Conservation (phyloP, 805 yeast species). For the Hanseniaspora singularis region DNA sequence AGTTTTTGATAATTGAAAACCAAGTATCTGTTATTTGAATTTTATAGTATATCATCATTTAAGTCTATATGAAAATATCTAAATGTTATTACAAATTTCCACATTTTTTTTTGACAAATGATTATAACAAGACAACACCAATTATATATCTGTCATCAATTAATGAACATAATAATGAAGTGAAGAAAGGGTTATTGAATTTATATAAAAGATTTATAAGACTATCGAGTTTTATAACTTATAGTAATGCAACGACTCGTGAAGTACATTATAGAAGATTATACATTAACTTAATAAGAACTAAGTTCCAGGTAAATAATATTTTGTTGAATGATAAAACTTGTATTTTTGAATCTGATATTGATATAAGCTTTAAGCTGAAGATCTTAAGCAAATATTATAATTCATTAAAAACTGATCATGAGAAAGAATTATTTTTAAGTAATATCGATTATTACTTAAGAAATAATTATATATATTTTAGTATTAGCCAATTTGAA, state of each 20-base stretch:
- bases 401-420: background rate
- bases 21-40: no score
- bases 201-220: slow-evolving; percentile 6
- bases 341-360: background rate
- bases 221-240: background rate
- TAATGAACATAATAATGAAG: background rate
- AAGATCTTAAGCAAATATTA: background rate
- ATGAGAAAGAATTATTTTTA: background rate
- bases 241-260: background rate
- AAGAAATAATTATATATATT: background rate
- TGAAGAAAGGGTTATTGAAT: background rate
- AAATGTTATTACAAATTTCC: no score
- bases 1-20: no score
- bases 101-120: no score
- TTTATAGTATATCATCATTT: no score
- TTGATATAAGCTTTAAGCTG: slow-evolving; percentile 1
- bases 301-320: background rate
- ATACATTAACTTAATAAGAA: background rate
- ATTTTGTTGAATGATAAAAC: background rate
- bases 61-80: no score
- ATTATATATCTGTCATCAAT: background rate
- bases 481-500: slow-evolving; percentile 1
- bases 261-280: background rate
- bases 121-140: background rate
- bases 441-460: background rate